Evolutionary conservation across 371 early-diverging fungal species (phyloP).

Genomic region (Lichtheimia hyalospora): DNA sequence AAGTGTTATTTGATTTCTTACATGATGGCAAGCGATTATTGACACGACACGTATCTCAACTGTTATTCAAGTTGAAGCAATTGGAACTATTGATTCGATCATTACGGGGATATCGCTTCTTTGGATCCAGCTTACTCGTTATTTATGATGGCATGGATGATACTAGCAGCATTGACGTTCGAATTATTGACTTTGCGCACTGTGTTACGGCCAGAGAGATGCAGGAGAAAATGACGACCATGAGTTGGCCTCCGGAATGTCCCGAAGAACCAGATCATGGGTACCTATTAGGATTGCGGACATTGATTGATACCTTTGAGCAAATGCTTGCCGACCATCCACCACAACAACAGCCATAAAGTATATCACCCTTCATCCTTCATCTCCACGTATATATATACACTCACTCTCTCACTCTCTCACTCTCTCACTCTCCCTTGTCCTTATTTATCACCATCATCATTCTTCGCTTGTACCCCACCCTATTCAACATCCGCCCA

Average conservation of each 20-base stretch:
- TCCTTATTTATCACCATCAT: neutral
- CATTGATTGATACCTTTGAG: slow-evolving; percentile 61
- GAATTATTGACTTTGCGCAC: slow-evolving; percentile 94
- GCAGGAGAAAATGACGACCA: slow-evolving; percentile 12
- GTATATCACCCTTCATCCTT: neutral
- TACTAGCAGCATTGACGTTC: slow-evolving; percentile 54
- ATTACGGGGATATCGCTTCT: slow-evolving; percentile 87
- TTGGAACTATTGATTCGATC: slow-evolving; percentile 68
- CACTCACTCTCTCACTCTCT: neutral
- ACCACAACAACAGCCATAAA: neutral
- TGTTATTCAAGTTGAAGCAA: slow-evolving; percentile 68
- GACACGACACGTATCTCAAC: slow-evolving; percentile 70
- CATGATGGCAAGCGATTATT: slow-evolving; percentile 71
- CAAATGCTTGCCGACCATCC: slow-evolving; percentile 32
- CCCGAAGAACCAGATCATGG: slow-evolving; percentile 66
- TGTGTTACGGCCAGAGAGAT: slow-evolving; percentile 46
- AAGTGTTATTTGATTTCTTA: slow-evolving; percentile 73
- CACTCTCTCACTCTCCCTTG: neutral
- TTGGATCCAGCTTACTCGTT: slow-evolving; percentile 78
- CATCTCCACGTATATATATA: neutral
- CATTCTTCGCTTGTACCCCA: neutral
- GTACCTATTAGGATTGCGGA: slow-evolving; percentile 66
- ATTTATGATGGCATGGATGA: slow-evolving; percentile 28
- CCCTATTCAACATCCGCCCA: too few relatives aligned
- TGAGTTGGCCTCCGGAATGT: slow-evolving; percentile 63